Evolutionary conservation across 257 asterid genomes (phyloP), one percentile per base, ranked within the genome.

Genomic region (Petunia axillaris): DNA sequence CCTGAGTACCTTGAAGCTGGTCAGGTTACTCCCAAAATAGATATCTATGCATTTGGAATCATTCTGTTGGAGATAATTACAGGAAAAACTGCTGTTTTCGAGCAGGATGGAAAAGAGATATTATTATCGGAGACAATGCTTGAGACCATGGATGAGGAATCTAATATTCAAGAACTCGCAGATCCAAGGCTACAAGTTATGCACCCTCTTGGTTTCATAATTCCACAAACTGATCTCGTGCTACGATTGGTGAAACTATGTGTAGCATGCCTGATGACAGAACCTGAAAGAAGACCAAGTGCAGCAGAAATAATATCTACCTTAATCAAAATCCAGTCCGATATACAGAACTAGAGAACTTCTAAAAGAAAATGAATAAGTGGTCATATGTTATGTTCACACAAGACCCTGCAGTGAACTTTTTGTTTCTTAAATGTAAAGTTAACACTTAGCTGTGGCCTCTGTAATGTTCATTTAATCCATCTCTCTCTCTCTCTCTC

Each of bases 31-130:
- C 87, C 92, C 37, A 88, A 92, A 85, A 50, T 84, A 1, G 98
- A 93, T 54, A 88, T 90, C 4, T 91, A 90, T 67, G 95, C 95
- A 9, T 88, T 88, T 66, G 96, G 98, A 62, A 85, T 93, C 0
- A 87, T 91, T 41, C 86, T 93, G 25, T 64, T 89, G 84, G 97
- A 93, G 79, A 65, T 93, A 80, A 86, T 91, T 46, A 89, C 97
- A 0, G 96, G 97, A 41, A 86, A 68, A 84, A 88, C 87, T 6
- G 93, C 95, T 0, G 82, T 81, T 3, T 80, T 81, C 9, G 3
- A 67, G 77, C 65, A 66, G 43, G 87, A 85, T 53, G 92, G 88
- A 10, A 77, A 80, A 79, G 91, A 87, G 78, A 85, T 88, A 5
- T 11, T 84, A 36, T 79, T 88, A 71, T 86, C 93, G 0, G 88